A percentile compares a stretch with the other conserved stretches of the same genome.
Conservation (phyloP, 345 rosid species). For the Gossypium sturtianum region DNA sequence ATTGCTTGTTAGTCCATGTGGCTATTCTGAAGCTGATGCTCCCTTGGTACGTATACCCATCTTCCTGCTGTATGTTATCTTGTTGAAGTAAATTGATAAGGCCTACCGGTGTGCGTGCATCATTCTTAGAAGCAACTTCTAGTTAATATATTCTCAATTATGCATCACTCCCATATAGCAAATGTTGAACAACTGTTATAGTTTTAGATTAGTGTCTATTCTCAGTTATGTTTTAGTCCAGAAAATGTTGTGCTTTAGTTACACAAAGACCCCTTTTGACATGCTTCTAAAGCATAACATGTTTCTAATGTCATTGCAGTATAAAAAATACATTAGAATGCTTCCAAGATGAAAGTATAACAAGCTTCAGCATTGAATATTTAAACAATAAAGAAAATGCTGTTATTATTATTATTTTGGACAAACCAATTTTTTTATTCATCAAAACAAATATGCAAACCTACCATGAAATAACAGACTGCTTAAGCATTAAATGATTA, state of each 20-base stretch:
- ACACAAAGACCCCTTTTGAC: neutral
- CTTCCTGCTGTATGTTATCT: neutral
- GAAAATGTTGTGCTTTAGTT: neutral
- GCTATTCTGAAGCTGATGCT: conserved; percentile 78
- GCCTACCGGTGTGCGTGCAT: neutral
- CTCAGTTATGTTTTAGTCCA: neutral
- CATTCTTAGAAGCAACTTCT: neutral
- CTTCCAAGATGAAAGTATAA: neutral
- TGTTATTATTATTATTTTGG: neutral
- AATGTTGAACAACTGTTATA: neutral
- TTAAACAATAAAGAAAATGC: neutral
- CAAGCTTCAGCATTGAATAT: neutral
- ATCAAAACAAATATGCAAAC: neutral
- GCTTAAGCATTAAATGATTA: neutral
- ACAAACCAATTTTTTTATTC: neutral
- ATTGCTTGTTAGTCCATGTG: conserved; percentile 86
- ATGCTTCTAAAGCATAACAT: neutral
- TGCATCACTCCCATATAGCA: neutral
- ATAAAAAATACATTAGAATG: neutral
- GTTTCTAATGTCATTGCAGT: neutral
- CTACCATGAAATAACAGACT: neutral
- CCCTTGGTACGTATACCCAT: conserved; percentile 54
- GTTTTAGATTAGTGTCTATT: neutral
- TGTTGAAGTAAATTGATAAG: conserved; percentile 2
- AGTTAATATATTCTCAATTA: neutral